Conservation (phyloP, 495 filamentous ascomycete genomes). For the Cercophora sp. region DNA sequence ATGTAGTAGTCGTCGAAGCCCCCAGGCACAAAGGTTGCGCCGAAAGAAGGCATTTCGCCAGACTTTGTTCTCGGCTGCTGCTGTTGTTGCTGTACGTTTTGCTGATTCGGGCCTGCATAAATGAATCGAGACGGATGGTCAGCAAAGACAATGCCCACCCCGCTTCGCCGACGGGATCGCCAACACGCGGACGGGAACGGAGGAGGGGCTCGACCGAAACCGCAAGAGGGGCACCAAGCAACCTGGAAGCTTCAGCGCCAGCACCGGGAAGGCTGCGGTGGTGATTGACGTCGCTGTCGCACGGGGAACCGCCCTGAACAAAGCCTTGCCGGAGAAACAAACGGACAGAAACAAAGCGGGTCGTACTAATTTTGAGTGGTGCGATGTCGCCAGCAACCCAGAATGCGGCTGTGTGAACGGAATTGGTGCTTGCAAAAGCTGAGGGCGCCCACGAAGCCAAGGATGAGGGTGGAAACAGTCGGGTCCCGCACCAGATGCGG, state of each 20-base stretch:
- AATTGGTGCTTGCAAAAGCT: too few species aligned
- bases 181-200: not conserved
- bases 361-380: not conserved
- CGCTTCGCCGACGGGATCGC: not conserved
- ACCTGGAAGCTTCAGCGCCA: too few species aligned
- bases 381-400: not conserved
- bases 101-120: slow-evolving; percentile 39
- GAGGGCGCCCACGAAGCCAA: not conserved
- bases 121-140: slow-evolving; percentile 20
- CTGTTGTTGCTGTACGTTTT: slow-evolving; percentile 24
- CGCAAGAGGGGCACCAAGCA: not conserved
- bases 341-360: not conserved
- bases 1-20: slow-evolving; percentile 84
- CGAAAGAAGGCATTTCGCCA: slow-evolving; percentile 52
- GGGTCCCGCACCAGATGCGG: too few species aligned
- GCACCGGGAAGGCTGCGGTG: too few species aligned
- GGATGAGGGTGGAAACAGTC: too few species aligned
- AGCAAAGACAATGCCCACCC: slow-evolving; percentile 15
- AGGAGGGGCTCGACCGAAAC: not conserved
- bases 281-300: too few species aligned
- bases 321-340: not conserved
- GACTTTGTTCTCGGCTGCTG: too few species aligned
- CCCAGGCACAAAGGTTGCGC: slow-evolving; percentile 88
- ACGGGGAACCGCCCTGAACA: not conserved
- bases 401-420: not conserved